Evolutionary conservation across 31 red algal genomes (phyloP), one percentile per base, ranked within the genome.

Genomic region (Odonthalia washingtoniensis): DNA sequence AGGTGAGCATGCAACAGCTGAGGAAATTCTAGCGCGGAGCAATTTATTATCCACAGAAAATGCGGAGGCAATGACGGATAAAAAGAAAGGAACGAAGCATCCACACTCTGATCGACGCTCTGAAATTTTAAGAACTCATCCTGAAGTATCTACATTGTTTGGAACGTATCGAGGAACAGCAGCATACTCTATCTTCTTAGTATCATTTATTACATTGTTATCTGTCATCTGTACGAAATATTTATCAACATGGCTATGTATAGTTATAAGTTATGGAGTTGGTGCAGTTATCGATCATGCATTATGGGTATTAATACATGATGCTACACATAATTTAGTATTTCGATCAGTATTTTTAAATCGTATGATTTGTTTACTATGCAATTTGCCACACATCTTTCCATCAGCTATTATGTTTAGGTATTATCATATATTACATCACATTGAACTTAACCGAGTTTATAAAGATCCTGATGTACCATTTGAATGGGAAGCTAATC

Each of bases 361-460:
- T 82, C 88, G 97, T 36, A 2, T 89, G 21, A 80, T 95, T 27
- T 62, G 96, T 27, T 77, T 93, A 24, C 44, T 95, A 36, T 90
- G 89, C 14, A 99, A 99, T 64, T 88, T 94, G 36, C 84, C 92
- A 14, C 97, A 99, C 81, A 91, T 99, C 1, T 89, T 99, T 65
- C 97, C 97, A 14, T 95, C 92, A 28, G 87, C 88, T 1, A 99
- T 99, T 89, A 93, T 96, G 88, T 99, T 99, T 60, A 90, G 97
- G 36, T 99, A 97, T 78, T 99, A 99, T 67, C 97, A 99, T 52
- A 99, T 99, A 65, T 84, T 97, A 65, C 97, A 99, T 83, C 97
- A 99, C 80, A 97, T 99, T 16, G 97, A 99, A 61, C 83, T 99
- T 26, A 99, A 99, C 80, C 90, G 90, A 57, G 88, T 89, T 0